Conservation (phyloP, 2,329 filamentous ascomycete species). For the Xylaria sp. region DNA sequence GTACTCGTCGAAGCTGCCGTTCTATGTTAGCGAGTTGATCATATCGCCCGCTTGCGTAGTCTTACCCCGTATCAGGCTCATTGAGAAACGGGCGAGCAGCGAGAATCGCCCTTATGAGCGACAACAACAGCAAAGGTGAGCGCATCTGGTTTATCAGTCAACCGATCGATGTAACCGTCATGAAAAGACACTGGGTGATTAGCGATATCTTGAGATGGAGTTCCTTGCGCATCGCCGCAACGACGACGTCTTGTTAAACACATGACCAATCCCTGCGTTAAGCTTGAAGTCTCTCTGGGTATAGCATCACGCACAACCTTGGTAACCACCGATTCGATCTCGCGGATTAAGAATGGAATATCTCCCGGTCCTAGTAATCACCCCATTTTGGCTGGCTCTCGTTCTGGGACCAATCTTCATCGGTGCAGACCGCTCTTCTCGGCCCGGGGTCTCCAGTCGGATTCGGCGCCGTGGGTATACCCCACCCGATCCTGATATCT, state of each 20-base stretch:
- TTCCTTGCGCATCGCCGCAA: neutral
- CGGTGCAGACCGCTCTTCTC: neutral
- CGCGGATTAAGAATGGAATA: neutral
- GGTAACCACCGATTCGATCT: neutral
- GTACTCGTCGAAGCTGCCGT: slow-evolving; percentile 52
- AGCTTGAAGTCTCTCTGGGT: neutral
- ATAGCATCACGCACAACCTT: neutral
- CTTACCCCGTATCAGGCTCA: slow-evolving; percentile 57
- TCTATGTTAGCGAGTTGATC: slow-evolving; percentile 19
- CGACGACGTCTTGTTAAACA: neutral
- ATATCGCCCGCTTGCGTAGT: neutral
- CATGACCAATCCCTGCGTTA: neutral
- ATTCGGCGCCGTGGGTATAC: neutral
- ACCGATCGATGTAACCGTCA: neutral
- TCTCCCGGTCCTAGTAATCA: neutral
- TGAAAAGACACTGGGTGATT: neutral
- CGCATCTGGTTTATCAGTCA: neutral
- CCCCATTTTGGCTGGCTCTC: neutral
- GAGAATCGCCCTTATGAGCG: slow-evolving; percentile 47
- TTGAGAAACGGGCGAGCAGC: slow-evolving; percentile 59
- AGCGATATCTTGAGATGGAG: neutral
- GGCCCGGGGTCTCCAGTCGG: neutral
- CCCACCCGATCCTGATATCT: neutral
- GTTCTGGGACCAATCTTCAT: neutral
- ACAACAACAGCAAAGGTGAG: neutral